Conservation (phyloP, 179 eudicot species). For the Gypsophila paniculata region DNA sequence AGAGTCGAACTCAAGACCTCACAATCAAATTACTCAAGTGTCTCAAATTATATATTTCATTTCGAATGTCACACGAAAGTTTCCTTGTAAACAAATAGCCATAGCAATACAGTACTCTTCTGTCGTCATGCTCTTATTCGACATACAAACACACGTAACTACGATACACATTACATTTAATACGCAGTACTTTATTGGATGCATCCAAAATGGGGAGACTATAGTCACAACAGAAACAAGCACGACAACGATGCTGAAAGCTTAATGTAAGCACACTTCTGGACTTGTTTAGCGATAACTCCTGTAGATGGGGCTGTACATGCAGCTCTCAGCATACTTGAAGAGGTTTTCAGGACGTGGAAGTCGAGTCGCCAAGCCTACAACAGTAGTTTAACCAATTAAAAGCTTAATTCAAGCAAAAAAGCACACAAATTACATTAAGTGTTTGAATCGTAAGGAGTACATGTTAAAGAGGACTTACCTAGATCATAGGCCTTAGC, state of each 20-base stretch:
- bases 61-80: no score
- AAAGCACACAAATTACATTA: neutral
- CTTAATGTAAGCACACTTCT: neutral
- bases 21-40: no score
- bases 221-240: neutral
- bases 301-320: constrained; percentile 47
- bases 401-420: neutral
- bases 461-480: constrained; percentile 22
- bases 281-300: constrained; percentile 29
- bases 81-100: neutral
- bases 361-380: constrained; percentile 45
- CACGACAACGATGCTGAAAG: neutral
- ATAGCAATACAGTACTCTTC: neutral
- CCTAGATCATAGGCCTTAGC: constrained; percentile 72
- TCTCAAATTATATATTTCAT: no score
- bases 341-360: constrained; percentile 43
- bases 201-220: neutral
- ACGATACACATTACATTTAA: neutral
- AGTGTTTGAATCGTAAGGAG: neutral
- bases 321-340: constrained; percentile 45
- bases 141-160: neutral
- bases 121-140: neutral
- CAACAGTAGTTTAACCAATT: neutral
- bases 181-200: constrained; percentile 1
- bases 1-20: constrained; percentile 14